Conservation (phyloP, 345 rosid species). For the Adansonia digitata region DNA sequence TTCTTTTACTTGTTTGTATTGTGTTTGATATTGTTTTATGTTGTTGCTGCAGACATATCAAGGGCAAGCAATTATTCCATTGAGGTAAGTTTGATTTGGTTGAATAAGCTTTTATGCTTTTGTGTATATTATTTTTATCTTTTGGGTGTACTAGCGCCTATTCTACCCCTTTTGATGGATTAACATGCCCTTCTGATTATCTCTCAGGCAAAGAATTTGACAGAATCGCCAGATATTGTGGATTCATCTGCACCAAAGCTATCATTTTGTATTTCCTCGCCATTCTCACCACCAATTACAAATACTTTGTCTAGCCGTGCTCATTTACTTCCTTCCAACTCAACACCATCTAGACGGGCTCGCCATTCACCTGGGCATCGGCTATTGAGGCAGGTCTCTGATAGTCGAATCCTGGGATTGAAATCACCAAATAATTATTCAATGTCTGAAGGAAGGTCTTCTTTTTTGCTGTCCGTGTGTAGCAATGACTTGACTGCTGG, state of each 20-base stretch:
- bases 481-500: constrained; percentile 70
- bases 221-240: constrained; percentile 45
- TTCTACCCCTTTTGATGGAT: neutral
- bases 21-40: constrained; percentile 20
- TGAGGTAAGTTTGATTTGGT: constrained; percentile 47
- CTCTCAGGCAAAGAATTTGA: constrained; percentile 55
- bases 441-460: constrained; percentile 75
- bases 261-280: constrained; percentile 48
- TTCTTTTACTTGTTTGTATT: neutral
- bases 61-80: constrained; percentile 40
- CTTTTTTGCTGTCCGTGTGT: constrained; percentile 65
- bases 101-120: neutral
- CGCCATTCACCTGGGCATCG: constrained; percentile 74
- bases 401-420: constrained; percentile 70
- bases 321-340: constrained; percentile 55
- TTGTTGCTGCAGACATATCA: constrained; percentile 52
- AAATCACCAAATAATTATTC: constrained; percentile 68
- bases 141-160: neutral
- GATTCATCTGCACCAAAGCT: constrained; percentile 47
- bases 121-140: neutral
- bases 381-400: constrained; percentile 84
- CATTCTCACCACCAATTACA: constrained; percentile 48
- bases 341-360: constrained; percentile 78
- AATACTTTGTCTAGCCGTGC: constrained; percentile 36
- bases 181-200: constrained; percentile 1